Percentiles rank a stretch among this genome's conserved stretches.
These are phyloP conservation scores for Knufia fluminis DNA, from an alignment of 2,329 filamentous ascomycete genomes.

Conservation along the genomic window DNA sequence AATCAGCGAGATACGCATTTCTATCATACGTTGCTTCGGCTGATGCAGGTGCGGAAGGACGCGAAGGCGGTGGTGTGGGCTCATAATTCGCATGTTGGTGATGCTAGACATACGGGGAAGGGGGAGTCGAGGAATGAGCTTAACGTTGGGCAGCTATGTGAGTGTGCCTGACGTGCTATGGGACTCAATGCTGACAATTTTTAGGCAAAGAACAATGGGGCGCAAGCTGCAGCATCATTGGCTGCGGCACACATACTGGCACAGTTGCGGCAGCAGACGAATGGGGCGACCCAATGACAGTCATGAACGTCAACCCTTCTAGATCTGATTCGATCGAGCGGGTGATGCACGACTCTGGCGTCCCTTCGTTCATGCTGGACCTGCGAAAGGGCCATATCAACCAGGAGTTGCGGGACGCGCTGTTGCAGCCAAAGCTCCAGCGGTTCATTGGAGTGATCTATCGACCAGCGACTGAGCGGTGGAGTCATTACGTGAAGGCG, in stretches of 20 bases:
- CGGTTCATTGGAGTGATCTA: conserved; percentile 48
- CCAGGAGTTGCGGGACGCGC: conserved; percentile 28
- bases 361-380: conserved; percentile 40
- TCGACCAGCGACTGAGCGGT: conserved; percentile 39
- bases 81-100: conserved; percentile 46
- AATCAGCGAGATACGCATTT: conserved; percentile 45
- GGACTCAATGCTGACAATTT: conserved; percentile 30
- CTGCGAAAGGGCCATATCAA: conserved; percentile 32
- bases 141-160: conserved; percentile 48
- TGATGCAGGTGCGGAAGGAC: conserved; percentile 33
- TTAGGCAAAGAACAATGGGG: conserved; percentile 12
- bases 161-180: too few species aligned
- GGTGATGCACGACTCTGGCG: conserved; percentile 38
- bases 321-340: conserved; percentile 42
- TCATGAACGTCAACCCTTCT: conserved; percentile 41
- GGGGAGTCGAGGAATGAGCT: conserved; percentile 36
- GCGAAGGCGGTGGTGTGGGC: conserved; percentile 46
- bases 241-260: conserved; percentile 42
- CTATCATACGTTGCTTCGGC: conserved; percentile 39
- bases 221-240: conserved; percentile 27
- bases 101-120: conserved; percentile 45
- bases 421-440: conserved; percentile 36
- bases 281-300: conserved; percentile 44
- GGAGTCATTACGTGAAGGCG: conserved; percentile 42
- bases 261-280: conserved; percentile 44